Conservation (phyloP, 2,329 filamentous ascomycete species). For the Venturia aucupariae region DNA sequence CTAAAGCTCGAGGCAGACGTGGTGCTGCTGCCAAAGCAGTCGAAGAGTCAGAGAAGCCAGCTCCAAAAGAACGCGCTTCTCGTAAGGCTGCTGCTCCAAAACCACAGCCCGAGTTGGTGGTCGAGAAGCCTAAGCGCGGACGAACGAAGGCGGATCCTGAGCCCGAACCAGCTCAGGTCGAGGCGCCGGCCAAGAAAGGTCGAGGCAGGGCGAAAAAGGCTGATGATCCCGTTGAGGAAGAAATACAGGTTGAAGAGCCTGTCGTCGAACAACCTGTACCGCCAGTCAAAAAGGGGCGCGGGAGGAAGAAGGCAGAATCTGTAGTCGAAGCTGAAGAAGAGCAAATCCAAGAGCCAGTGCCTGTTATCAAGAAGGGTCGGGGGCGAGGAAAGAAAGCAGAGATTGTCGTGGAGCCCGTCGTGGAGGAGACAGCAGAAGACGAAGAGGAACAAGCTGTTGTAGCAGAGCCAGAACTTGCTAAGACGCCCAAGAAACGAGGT, state of each 20-base stretch:
- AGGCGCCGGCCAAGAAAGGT: not conserved
- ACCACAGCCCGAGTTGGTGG: not conserved
- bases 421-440: not conserved
- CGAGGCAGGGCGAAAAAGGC: not conserved
- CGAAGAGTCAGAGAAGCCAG: not conserved
- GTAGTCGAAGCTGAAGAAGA: not conserved
- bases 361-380: slow-evolving; percentile 6
- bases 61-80: not conserved
- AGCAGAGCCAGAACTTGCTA: not conserved
- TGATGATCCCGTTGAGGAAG: not conserved
- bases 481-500: slow-evolving; percentile 2
- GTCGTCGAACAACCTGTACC: not conserved
- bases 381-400: slow-evolving; percentile 8
- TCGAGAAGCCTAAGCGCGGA: slow-evolving; percentile 1
- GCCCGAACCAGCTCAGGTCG: not conserved
- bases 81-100: not conserved
- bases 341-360: not conserved
- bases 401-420: not conserved
- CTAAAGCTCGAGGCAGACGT: not conserved
- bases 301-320: not conserved
- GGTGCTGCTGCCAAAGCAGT: not conserved
- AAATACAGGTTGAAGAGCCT: not conserved
- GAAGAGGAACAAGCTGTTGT: not conserved
- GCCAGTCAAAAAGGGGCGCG: not conserved
- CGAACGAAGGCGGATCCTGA: not conserved